Percentiles rank a stretch among this genome's conserved stretches.
These are phyloP conservation scores for Ophiostoma tasmaniense DNA, from an alignment of 2,329 filamentous ascomycete genomes.

Conservation along the genomic window DNA sequence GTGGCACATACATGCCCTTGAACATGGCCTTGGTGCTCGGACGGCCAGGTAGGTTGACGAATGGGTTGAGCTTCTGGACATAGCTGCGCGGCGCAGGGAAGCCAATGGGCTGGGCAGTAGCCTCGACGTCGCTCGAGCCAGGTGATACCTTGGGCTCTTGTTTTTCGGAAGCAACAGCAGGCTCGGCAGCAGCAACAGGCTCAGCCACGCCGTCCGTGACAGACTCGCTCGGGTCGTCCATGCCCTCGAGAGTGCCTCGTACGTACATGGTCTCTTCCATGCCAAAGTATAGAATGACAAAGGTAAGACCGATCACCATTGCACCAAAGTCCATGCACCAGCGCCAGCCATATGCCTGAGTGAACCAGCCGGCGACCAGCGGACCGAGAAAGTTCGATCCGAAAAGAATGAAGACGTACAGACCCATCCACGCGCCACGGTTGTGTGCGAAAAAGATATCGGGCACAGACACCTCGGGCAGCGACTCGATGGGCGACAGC, in stretches of 20 bases:
- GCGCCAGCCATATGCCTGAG: conserved; percentile 39
- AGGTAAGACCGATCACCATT: conserved; percentile 41
- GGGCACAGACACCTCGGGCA: conserved; percentile 33
- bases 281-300: conserved; percentile 47
- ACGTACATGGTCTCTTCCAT: conserved; percentile 53
- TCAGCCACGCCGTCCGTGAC: neutral
- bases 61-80: conserved; percentile 7
- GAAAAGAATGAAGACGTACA: conserved; percentile 36
- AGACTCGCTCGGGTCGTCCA: conserved; percentile 23
- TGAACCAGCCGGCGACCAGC: conserved; percentile 42
- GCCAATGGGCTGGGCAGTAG: neutral
- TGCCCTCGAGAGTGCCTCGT: conserved; percentile 29
- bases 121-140: conserved; percentile 1
- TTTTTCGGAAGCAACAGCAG: neutral
- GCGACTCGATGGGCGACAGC: conserved; percentile 37
- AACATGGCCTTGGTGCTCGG: conserved; percentile 22
- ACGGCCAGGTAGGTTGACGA: conserved; percentile 18
- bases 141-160: neutral
- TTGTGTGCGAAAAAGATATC: conserved; percentile 25
- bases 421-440: conserved; percentile 32
- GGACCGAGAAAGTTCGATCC: conserved; percentile 40
- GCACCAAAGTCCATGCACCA: conserved; percentile 47
- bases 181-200: neutral
- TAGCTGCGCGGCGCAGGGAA: neutral
- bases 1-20: conserved; percentile 4